phyloP scores from a whole-genome alignment of 106 monocot genomes.

The Xerophyta viscosa region DNA sequence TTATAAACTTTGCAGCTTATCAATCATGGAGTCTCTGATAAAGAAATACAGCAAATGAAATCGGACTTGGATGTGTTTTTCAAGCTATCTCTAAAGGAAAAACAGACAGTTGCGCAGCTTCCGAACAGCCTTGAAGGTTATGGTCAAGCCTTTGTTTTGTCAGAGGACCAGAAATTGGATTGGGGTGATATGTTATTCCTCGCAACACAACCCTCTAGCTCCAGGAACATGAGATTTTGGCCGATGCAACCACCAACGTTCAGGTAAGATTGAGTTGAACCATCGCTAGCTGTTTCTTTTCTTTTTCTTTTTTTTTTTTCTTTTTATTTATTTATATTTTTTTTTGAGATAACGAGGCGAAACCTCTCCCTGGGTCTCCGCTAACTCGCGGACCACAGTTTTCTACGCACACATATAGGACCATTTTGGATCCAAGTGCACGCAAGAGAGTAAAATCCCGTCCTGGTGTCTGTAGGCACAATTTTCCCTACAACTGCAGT shows the following conservation, averaged over 20 bases:
- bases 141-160: conserved; percentile 28
- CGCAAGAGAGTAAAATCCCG: too few species aligned
- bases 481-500: too few species aligned
- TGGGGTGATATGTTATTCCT: conserved; percentile 28
- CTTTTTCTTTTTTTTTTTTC: too few species aligned
- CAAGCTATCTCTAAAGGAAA: conserved; percentile 20
- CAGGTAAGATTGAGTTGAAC: conserved; percentile 13
- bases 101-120: conserved; percentile 4
- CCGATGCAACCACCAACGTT: conserved; percentile 27
- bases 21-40: conserved; percentile 20
- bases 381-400: too few species aligned
- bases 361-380: too few species aligned
- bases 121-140: conserved; percentile 22
- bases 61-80: conserved; percentile 16
- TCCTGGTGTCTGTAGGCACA: too few species aligned
- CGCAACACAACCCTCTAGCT: conserved; percentile 1
- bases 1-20: conserved; percentile 9
- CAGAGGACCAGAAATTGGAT: conserved; percentile 29
- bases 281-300: too few species aligned
- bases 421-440: too few species aligned
- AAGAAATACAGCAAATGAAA: conserved; percentile 15
- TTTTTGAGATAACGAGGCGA: too few species aligned
- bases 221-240: conserved; percentile 24
- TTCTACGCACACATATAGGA: too few species aligned
- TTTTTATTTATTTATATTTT: too few species aligned